Conservation (phyloP, 148 eudicot species). For the Amaranthus hypochondriacus region DNA sequence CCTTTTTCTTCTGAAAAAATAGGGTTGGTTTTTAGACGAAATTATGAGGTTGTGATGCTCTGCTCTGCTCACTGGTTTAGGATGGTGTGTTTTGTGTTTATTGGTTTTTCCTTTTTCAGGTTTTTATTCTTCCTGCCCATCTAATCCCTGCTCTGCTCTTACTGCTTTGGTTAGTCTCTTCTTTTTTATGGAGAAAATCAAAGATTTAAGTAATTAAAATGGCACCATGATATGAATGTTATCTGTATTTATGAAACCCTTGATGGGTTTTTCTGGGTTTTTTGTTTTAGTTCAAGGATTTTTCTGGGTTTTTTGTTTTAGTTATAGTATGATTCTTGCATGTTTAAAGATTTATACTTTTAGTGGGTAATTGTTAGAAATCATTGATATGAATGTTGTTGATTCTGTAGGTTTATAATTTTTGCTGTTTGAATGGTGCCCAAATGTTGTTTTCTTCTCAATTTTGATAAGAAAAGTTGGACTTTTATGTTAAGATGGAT, state of each 20-base stretch:
- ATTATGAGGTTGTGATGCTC: conserved; percentile 50
- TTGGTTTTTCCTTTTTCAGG: conserved; percentile 26
- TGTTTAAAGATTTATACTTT: conserved; percentile 6
- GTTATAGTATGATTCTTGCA: conserved; percentile 22
- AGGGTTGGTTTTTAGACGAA: conserved; percentile 3
- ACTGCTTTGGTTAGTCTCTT: conserved; percentile 26
- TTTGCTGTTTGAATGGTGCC: neutral
- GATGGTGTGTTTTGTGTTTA: conserved; percentile 13
- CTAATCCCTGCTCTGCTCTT: conserved; percentile 14
- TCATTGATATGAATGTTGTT: neutral
- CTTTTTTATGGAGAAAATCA: neutral
- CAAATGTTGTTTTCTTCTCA: neutral
- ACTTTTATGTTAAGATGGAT: neutral
- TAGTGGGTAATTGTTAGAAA: neutral
- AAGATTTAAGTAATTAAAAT: neutral
- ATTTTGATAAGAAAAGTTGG: neutral
- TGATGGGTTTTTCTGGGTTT: conserved; percentile 18
- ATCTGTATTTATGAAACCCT: neutral
- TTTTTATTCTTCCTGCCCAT: conserved; percentile 29
- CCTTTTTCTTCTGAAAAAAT: conserved; percentile 20
- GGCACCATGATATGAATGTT: neutral
- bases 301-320: conserved; percentile 10
- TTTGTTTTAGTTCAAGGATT: neutral
- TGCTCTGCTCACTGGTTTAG: conserved; percentile 30
- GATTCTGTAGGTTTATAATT: neutral